Evolutionary conservation across 163 green algal species (phyloP).

Genomic region (Scenedesmus sp.): DNA sequence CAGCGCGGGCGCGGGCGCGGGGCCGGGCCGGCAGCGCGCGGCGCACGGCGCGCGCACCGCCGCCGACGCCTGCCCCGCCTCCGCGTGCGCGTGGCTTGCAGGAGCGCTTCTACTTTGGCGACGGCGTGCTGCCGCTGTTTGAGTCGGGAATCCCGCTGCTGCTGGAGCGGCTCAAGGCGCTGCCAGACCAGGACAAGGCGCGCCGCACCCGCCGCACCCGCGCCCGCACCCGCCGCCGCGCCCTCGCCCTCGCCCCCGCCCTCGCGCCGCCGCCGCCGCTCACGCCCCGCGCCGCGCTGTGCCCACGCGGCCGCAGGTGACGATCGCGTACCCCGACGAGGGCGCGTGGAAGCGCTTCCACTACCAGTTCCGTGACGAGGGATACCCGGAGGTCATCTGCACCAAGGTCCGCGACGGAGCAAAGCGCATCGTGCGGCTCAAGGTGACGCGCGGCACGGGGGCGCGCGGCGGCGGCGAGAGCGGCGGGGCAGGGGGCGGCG

Average conservation of each 20-base stretch:
- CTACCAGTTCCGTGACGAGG: slow-evolving; percentile 89
- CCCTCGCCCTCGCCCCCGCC: no score
- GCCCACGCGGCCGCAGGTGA: slow-evolving; percentile 67
- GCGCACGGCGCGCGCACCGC: no score
- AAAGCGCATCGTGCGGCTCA: slow-evolving; percentile 95
- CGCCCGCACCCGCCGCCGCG: no score
- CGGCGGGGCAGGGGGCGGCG: not conserved
- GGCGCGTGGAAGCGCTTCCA: slow-evolving; percentile 99
- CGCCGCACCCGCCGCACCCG: no score
- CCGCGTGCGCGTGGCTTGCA: slow-evolving; percentile 43
- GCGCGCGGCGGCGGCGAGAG: no score
- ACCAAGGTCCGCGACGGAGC: slow-evolving; percentile 98
- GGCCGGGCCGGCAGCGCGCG: no score
- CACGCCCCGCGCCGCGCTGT: no score
- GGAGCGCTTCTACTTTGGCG: slow-evolving; percentile 99
- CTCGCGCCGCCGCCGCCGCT: no score
- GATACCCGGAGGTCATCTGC: slow-evolving; percentile 97
- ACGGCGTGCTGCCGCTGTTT: slow-evolving; percentile 97
- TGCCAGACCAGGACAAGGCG: slow-evolving; percentile 86
- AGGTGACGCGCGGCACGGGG: slow-evolving; percentile 45
- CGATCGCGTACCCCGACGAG: slow-evolving; percentile 99
- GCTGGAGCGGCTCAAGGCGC: slow-evolving; percentile 74
- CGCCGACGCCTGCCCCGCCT: no score
- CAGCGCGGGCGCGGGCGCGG: no score
- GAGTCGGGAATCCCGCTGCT: slow-evolving; percentile 96